phyloP scores from a whole-genome alignment of 2,329 filamentous ascomycete species.

The Purpureocillium lavendulum region DNA sequence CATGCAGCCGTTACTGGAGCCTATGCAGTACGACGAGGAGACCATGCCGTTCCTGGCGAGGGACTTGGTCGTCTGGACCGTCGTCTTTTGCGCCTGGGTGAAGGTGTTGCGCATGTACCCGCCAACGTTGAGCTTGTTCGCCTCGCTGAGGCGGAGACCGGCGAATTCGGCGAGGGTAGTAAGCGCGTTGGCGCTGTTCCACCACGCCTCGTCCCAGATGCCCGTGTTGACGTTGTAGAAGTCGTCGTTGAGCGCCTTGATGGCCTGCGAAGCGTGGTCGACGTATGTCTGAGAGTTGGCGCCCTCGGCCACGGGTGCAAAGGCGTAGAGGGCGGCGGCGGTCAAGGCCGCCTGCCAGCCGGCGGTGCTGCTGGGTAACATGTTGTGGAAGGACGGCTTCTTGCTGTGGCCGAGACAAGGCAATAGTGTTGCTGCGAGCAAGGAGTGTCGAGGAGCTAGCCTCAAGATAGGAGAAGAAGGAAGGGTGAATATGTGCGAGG shows the following conservation, averaged over 20 bases:
- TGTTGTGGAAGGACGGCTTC: neutral
- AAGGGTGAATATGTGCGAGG: no score
- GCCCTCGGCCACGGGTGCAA: constrained; percentile 6
- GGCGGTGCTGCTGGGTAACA: neutral
- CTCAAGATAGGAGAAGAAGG: neutral
- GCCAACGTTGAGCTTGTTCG: constrained; percentile 28
- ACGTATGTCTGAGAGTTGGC: constrained; percentile 19
- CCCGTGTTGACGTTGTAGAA: constrained; percentile 56
- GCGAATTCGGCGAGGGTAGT: constrained; percentile 52
- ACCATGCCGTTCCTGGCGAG: constrained; percentile 26
- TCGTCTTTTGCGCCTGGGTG: constrained; percentile 31
- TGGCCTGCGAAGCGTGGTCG: constrained; percentile 21
- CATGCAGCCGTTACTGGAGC: constrained; percentile 17
- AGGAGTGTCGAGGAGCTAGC: neutral
- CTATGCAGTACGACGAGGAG: constrained; percentile 27
- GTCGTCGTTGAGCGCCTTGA: constrained; percentile 37
- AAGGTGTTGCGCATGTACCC: constrained; percentile 37
- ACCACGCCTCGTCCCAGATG: constrained; percentile 61
- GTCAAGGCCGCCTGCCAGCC: constrained; percentile 14
- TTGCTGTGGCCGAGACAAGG: neutral
- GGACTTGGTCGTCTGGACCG: constrained; percentile 27
- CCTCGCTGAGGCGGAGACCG: constrained; percentile 20
- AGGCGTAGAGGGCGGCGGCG: constrained; percentile 10
- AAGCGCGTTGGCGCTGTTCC: constrained; percentile 63
- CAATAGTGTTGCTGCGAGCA: neutral